Percentiles rank a stretch among this genome's conserved stretches.
Conservation (phyloP, 2,329 filamentous ascomycete genomes). For the Rutstroemia sp. region DNA sequence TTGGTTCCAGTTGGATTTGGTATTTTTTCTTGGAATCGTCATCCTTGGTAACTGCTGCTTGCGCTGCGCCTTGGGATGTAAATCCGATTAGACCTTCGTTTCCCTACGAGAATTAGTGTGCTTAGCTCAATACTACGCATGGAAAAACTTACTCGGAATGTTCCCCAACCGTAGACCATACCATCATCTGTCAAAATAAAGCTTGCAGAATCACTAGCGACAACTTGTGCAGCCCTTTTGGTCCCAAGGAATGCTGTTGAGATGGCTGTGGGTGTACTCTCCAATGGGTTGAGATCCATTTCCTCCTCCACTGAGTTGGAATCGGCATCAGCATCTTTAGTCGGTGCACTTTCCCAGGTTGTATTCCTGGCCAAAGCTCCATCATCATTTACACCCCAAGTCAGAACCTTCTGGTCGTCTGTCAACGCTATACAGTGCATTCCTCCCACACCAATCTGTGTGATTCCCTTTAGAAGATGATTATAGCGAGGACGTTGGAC, state of each 20-base stretch:
- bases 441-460: constrained; percentile 69
- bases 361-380: constrained; percentile 73
- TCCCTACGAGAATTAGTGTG: constrained; percentile 35
- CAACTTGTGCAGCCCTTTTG: constrained; percentile 33
- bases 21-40: constrained; percentile 15
- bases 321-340: too few relatives aligned
- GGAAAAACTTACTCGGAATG: constrained; percentile 54
- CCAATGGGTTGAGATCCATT: constrained; percentile 49
- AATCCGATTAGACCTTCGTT: constrained; percentile 59
- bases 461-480: constrained; percentile 54
- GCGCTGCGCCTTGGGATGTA: constrained; percentile 3
- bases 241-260: not conserved
- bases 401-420: constrained; percentile 72
- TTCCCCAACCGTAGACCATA: constrained; percentile 76
- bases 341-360: constrained; percentile 33
- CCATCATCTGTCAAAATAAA: constrained; percentile 72
- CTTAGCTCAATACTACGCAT: not conserved
- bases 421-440: constrained; percentile 78
- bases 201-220: constrained; percentile 66
- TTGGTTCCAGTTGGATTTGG: constrained; percentile 29
- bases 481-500: constrained; percentile 70
- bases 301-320: too few relatives aligned
- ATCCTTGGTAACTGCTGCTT: not conserved
- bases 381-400: constrained; percentile 85
- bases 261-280: constrained; percentile 53